Evolutionary conservation across 2,329 filamentous ascomycete species (phyloP), one percentile per base, ranked within the genome.

Genomic region (Gaeumannomyces tritici): DNA sequence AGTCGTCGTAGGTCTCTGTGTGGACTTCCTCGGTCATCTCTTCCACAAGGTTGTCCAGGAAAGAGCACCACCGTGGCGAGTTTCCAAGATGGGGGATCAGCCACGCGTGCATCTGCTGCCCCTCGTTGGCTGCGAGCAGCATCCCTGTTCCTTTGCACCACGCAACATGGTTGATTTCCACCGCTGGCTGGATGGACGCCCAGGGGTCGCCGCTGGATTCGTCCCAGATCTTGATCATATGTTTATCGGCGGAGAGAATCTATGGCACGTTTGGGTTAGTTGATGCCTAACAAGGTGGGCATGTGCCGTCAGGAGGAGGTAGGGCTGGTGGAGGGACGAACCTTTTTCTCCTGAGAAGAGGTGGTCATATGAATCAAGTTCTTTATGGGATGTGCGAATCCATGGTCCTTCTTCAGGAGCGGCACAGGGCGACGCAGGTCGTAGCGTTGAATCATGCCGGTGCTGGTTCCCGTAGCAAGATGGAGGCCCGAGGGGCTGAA

Each of bases 221-320:
- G 69, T 97, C 91, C 91, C 93, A 99, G 57, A 99, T 86, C 76
- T 99, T 99, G 79, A 99, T 96, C 68, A 96, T 96, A 66, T 91
- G 86, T 76, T 96, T 96, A 75, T 99, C 96, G 9, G 92, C 87
- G 1, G 93, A 96, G 65, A 98, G 79, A 26, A 99, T 87, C 75
- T 61, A 55, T 31, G 31, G 9, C 15, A 31, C 11, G 26, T 13
- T 61, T 28, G 26, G 24, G n/a, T 35, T 55, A n/a, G 27, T 29
- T 24, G 29, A 33, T 2, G 28, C 24, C 4, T 13, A 15, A 15
- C 11, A 9, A n/a, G 24, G n/a, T 27, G 26, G 26, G 21, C 18
- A 54, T 18, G 13, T 12, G n/a, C n/a, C n/a, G 29, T 24, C 15
- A 18, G 21, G 29, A 18, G 4, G 8, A 24, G 11, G 18, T 5